These are phyloP conservation scores for Apiospora pterosperma DNA, from an alignment of 2,329 filamentous ascomycete genomes.

Conservation along the genomic window DNA sequence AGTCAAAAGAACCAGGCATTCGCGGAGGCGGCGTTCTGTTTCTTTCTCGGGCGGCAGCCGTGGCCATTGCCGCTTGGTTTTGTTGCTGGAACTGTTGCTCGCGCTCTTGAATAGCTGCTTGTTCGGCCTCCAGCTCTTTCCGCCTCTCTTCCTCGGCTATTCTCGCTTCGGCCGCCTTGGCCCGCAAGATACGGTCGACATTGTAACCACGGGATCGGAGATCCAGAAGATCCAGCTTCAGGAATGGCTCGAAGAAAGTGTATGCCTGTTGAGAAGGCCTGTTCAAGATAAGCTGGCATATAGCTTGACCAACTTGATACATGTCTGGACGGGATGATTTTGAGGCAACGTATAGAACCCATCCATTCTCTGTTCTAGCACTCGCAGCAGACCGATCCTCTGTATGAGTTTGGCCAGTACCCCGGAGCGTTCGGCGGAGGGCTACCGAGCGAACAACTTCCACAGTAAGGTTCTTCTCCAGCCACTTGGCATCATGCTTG, in stretches of 20 bases:
- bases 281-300: slow-evolving; percentile 76
- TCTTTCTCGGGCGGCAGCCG: slow-evolving; percentile 33
- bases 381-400: slow-evolving; percentile 75
- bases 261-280: slow-evolving; percentile 86
- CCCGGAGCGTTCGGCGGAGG: slow-evolving; percentile 71
- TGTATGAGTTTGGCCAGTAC: slow-evolving; percentile 64
- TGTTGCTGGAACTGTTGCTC: slow-evolving; percentile 47
- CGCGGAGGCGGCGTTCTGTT: slow-evolving; percentile 38
- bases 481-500: slow-evolving; percentile 83
- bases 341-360: slow-evolving; percentile 73
- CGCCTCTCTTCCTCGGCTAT: slow-evolving; percentile 81
- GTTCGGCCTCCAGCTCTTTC: slow-evolving; percentile 70
- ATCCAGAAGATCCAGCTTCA: slow-evolving; percentile 79
- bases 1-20: slow-evolving; percentile 72
- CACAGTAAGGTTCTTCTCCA: slow-evolving; percentile 80
- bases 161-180: slow-evolving; percentile 81
- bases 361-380: slow-evolving; percentile 48
- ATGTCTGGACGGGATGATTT: slow-evolving; percentile 65
- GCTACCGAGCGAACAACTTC: slow-evolving; percentile 75
- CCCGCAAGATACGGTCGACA: slow-evolving; percentile 86
- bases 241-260: slow-evolving; percentile 84
- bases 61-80: slow-evolving; percentile 33
- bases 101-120: slow-evolving; percentile 59
- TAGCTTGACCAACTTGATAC: slow-evolving; percentile 86
- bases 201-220: slow-evolving; percentile 90